Conservation (phyloP, 2,329 filamentous ascomycete genomes). For the Fusarium oligoseptatum region DNA sequence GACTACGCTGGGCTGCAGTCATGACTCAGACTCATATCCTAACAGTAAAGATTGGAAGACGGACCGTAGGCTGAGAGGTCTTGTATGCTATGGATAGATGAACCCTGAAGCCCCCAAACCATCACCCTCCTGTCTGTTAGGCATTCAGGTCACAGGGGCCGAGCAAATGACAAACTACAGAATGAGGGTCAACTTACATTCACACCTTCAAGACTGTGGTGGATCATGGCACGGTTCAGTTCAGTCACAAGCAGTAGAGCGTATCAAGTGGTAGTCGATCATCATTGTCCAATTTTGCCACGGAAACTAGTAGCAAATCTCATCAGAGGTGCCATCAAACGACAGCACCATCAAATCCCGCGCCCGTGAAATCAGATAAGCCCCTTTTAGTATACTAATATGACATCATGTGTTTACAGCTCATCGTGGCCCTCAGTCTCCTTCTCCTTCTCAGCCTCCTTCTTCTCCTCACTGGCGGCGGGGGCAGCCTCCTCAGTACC, state of each 20-base stretch:
- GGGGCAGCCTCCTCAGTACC: constrained; percentile 67
- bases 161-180: neutral
- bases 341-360: constrained; percentile 48
- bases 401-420: constrained; percentile 70
- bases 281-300: constrained; percentile 44
- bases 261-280: constrained; percentile 31
- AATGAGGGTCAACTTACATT: neutral
- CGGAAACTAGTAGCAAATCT: constrained; percentile 46
- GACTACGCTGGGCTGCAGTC: neutral
- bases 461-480: constrained; percentile 66
- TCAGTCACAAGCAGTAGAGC: neutral
- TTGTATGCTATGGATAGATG: neutral
- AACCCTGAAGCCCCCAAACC: neutral
- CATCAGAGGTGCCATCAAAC: constrained; percentile 38
- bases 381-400: constrained; percentile 47
- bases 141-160: neutral
- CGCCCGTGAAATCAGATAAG: constrained; percentile 52
- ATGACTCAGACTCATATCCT: neutral
- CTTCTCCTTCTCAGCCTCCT: constrained; percentile 62
- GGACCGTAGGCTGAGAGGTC: neutral
- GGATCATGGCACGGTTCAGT: neutral
- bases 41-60: neutral
- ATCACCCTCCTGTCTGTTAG: neutral
- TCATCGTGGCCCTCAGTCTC: constrained; percentile 76
- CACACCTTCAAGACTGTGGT: neutral